Percentiles rank a stretch among this genome's conserved stretches.
phyloP scores from a whole-genome alignment of 2,329 filamentous ascomycete genomes.

The Hymenoscyphus infarciens region DNA sequence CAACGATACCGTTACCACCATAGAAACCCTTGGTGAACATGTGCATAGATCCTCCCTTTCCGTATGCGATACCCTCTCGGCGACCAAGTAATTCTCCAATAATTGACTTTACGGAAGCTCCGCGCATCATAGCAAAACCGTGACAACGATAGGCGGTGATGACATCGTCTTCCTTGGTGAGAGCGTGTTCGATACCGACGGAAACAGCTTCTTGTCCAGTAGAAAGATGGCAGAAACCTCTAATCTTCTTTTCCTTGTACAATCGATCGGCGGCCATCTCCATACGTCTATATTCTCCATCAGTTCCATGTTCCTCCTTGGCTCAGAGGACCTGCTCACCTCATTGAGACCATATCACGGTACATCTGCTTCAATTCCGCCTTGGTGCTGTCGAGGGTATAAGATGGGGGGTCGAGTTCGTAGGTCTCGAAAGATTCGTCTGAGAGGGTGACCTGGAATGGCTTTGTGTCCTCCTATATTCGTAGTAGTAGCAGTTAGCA shows the following conservation, averaged over 20 bases:
- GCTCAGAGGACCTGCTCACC: conserved; percentile 55
- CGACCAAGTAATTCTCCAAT: conserved; percentile 94
- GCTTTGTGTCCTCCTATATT: conserved; percentile 82
- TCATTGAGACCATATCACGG: conserved; percentile 90
- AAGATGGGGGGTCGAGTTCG: conserved; percentile 92
- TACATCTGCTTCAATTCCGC: conserved; percentile 99
- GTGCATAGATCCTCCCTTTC: conserved; percentile 99
- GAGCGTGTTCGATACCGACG: conserved; percentile 92
- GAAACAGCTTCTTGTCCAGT: conserved; percentile 97
- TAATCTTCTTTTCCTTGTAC: conserved; percentile 99
- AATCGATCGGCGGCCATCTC: conserved; percentile 98
- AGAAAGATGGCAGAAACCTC: conserved; percentile 98
- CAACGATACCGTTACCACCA: conserved; percentile 98
- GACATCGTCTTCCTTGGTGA: conserved; percentile 85
- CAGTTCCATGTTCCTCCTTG: conserved; percentile 6
- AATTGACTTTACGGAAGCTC: conserved; percentile 83
- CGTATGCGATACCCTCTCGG: conserved; percentile 94
- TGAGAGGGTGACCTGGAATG: conserved; percentile 86
- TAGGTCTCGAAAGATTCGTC: conserved; percentile 99
- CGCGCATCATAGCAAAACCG: conserved; percentile 96
- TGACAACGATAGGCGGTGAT: conserved; percentile 99
- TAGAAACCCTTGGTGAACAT: conserved; percentile 99
- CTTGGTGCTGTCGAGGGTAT: conserved; percentile 92
- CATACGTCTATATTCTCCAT: conserved; percentile 70
- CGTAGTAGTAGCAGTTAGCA: conserved; percentile 8